These are phyloP conservation scores for Zasmidium angulare DNA, from an alignment of 2,329 filamentous ascomycete genomes.

Conservation along the genomic window DNA sequence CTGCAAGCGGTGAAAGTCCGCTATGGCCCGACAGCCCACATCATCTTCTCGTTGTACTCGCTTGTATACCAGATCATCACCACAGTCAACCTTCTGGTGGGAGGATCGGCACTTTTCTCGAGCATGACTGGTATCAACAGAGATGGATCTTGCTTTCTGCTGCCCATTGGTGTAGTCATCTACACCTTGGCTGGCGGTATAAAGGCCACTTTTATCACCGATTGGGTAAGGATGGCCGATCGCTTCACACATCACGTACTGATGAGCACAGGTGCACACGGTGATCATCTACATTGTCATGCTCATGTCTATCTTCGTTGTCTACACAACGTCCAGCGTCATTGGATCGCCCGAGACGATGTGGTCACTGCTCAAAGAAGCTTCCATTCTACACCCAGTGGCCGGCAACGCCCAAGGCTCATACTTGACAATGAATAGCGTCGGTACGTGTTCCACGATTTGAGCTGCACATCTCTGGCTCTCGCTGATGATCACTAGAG, in stretches of 20 bases:
- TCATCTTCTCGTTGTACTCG: slow-evolving; percentile 37
- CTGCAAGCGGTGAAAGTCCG: slow-evolving; percentile 24
- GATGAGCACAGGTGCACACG: slow-evolving; percentile 22
- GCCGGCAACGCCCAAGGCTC: slow-evolving; percentile 40
- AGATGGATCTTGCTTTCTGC: slow-evolving; percentile 45
- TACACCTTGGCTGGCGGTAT: slow-evolving; percentile 40
- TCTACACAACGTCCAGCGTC: slow-evolving; percentile 38
- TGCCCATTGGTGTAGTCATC: slow-evolving; percentile 39
- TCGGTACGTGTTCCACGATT: background rate
- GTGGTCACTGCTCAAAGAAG: slow-evolving; percentile 31
- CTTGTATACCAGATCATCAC: slow-evolving; percentile 45
- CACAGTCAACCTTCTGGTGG: slow-evolving; percentile 43
- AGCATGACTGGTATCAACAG: slow-evolving; percentile 45
- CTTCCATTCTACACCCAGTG: slow-evolving; percentile 35
- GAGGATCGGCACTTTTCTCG: slow-evolving; percentile 46
- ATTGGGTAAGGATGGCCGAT: slow-evolving; percentile 20
- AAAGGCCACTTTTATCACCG: slow-evolving; percentile 43
- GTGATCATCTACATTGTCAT: slow-evolving; percentile 45
- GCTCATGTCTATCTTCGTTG: slow-evolving; percentile 45
- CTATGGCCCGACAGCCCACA: slow-evolving; percentile 38
- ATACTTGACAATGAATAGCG: slow-evolving; percentile 40
- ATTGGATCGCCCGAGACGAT: slow-evolving; percentile 41
- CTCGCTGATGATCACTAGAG: slow-evolving; percentile 1
- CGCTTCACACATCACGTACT: background rate
- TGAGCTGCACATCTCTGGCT: no score